Evolutionary conservation across 2,329 filamentous ascomycete species (phyloP).

Genomic region (Sporothrix schenckii): DNA sequence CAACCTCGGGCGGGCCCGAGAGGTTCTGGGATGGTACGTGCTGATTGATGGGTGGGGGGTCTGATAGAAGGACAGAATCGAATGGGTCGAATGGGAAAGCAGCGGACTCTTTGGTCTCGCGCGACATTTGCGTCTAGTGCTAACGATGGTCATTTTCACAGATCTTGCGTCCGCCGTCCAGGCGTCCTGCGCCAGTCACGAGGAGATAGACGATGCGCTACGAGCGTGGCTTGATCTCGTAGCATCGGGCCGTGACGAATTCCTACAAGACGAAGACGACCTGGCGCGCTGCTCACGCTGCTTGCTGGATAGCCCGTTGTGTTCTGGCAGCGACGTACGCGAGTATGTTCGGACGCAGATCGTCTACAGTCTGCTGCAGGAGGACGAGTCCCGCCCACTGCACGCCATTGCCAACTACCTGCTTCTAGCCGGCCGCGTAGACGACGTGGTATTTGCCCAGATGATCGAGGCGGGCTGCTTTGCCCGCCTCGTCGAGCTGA

Average conservation of each 20-base stretch:
- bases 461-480: slow-evolving; percentile 90
- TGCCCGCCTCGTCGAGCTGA: slow-evolving; percentile 77
- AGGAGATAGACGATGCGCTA: slow-evolving; percentile 78
- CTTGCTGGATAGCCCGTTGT: slow-evolving; percentile 75
- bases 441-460: slow-evolving; percentile 78
- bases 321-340: slow-evolving; percentile 61
- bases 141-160: slow-evolving; percentile 37
- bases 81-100: neutral
- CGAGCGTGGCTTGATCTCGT: slow-evolving; percentile 82
- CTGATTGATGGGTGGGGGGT: too few species aligned
- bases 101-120: neutral
- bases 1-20: neutral
- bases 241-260: slow-evolving; percentile 73
- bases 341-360: slow-evolving; percentile 93
- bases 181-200: slow-evolving; percentile 54
- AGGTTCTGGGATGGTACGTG: slow-evolving; percentile 24
- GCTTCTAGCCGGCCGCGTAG: slow-evolving; percentile 78
- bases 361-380: slow-evolving; percentile 85
- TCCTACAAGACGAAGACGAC: slow-evolving; percentile 75
- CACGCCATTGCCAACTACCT: slow-evolving; percentile 83
- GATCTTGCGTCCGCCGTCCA: slow-evolving; percentile 55
- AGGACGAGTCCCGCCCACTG: slow-evolving; percentile 79
- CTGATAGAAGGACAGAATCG: neutral
- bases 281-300: slow-evolving; percentile 77
- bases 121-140: neutral